phyloP scores from a whole-genome alignment of 2,329 filamentous ascomycete genomes.

The Neopestalotiopsis clavispora region DNA sequence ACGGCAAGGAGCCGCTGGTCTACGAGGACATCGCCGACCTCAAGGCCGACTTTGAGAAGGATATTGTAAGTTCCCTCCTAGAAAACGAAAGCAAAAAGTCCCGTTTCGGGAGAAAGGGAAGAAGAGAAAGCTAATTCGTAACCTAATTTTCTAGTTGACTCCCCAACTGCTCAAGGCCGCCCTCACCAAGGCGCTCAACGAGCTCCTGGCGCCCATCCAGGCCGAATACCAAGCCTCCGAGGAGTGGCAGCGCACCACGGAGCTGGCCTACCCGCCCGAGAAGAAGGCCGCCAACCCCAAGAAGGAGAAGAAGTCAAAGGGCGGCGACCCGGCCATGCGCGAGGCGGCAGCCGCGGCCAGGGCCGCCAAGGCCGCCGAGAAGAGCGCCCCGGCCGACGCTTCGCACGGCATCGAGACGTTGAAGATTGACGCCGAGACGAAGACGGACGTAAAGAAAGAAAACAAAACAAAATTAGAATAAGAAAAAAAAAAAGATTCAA shows the following conservation, averaged over 20 bases:
- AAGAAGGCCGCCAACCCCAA: conserved; percentile 79
- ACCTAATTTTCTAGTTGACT: conserved; percentile 60
- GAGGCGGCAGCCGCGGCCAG: conserved; percentile 6
- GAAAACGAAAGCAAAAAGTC: background rate
- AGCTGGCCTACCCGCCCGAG: conserved; percentile 79
- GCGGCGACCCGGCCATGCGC: conserved; percentile 10
- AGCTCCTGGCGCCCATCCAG: conserved; percentile 79
- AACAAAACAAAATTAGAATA: background rate
- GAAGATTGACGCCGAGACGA: conserved; percentile 14
- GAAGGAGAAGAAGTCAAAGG: conserved; percentile 45
- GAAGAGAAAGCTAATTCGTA: conserved; percentile 22
- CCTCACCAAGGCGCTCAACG: conserved; percentile 73
- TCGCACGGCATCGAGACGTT: conserved; percentile 17
- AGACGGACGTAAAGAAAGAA: background rate
- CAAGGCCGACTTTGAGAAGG: conserved; percentile 78
- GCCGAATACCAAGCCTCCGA: conserved; percentile 70
- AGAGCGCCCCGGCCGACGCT: conserved; percentile 10
- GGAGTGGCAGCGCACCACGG: conserved; percentile 81
- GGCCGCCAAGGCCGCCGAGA: conserved; percentile 11
- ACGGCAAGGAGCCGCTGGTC: conserved; percentile 72
- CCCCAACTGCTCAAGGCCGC: conserved; percentile 90
- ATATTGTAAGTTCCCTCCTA: conserved; percentile 64
- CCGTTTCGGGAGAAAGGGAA: conserved; percentile 18
- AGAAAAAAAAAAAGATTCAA: background rate
- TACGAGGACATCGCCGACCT: conserved; percentile 80